Percentiles rank a stretch among this genome's conserved stretches.
Evolutionary conservation across 2,329 filamentous ascomycete species (phyloP).

Genomic region (Tricladium varicosporioides): DNA sequence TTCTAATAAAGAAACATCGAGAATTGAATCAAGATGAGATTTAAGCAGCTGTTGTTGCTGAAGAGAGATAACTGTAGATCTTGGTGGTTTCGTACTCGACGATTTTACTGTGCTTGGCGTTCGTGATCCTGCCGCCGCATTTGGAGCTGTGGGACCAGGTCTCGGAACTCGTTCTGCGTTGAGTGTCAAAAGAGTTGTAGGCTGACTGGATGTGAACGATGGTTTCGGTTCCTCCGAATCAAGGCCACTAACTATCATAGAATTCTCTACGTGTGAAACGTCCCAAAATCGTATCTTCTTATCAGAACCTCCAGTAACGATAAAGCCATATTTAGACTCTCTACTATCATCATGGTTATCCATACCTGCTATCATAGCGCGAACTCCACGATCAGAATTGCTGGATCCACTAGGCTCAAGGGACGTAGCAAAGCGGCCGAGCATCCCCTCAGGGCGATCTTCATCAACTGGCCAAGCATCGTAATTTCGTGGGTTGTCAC

Average conservation of each 20-base stretch:
- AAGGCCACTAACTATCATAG: constrained; percentile 76
- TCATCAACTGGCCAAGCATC: constrained; percentile 88
- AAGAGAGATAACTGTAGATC: constrained; percentile 80
- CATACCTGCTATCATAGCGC: constrained; percentile 70
- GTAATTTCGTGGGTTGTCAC: constrained; percentile 64
- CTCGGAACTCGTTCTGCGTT: constrained; percentile 54
- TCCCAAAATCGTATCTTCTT: constrained; percentile 96
- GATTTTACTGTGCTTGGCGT: constrained; percentile 27
- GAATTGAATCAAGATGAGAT: constrained; percentile 82
- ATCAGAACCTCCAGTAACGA: constrained; percentile 85
- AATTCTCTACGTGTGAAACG: constrained; percentile 72
- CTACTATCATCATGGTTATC: constrained; percentile 68
- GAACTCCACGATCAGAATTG: constrained; percentile 64
- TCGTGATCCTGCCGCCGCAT: constrained; percentile 31
- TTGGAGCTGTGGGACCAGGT: constrained; percentile 30
- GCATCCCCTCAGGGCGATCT: constrained; percentile 81
- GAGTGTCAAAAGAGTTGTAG: constrained; percentile 60
- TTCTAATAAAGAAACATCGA: constrained; percentile 86
- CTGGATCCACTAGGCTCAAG: constrained; percentile 59
- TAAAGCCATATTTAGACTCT: constrained; percentile 76
- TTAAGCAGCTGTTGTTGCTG: constrained; percentile 85
- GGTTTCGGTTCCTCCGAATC: constrained; percentile 68
- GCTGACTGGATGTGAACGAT: constrained; percentile 66
- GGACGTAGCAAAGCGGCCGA: constrained; percentile 77
- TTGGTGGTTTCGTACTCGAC: constrained; percentile 50